Evolutionary conservation across 352 stramenopile species (phyloP).

Genomic region (Phytopythium boreale): DNA sequence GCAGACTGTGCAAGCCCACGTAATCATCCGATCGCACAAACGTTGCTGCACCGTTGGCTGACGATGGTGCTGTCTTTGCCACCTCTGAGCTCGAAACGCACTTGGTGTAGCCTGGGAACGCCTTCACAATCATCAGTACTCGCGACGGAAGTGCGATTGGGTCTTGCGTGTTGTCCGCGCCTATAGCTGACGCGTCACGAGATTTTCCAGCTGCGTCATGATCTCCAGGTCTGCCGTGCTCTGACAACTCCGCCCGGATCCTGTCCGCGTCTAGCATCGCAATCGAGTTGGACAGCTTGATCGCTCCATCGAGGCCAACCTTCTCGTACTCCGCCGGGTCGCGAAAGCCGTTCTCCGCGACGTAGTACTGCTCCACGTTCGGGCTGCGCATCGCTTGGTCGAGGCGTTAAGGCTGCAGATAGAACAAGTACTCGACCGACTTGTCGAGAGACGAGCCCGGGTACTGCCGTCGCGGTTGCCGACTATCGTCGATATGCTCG

Average conservation of each 20-base stretch:
- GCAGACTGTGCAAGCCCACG: conserved; percentile 49
- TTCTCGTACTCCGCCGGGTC: conserved; percentile 40
- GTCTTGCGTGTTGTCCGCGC: background rate
- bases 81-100: conserved; percentile 21
- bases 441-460: conserved; percentile 40
- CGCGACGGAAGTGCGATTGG: conserved; percentile 14
- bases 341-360: conserved; percentile 68
- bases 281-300: conserved; percentile 78
- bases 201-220: background rate
- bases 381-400: conserved; percentile 29
- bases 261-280: conserved; percentile 47
- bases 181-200: no score
- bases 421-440: conserved; percentile 84
- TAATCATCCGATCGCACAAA: conserved; percentile 19
- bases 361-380: conserved; percentile 56
- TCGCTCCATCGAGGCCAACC: conserved; percentile 49
- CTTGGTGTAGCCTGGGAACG: conserved; percentile 77
- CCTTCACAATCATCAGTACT: conserved; percentile 75
- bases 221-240: background rate
- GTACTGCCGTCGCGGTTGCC: background rate
- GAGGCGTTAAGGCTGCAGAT: conserved; percentile 44
- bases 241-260: conserved; percentile 9
- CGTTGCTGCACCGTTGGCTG: background rate
- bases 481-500: background rate
- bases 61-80: conserved; percentile 3